These are phyloP conservation scores for Annulohypoxylon nitens DNA, from an alignment of 495 filamentous ascomycete genomes.

Conservation along the genomic window DNA sequence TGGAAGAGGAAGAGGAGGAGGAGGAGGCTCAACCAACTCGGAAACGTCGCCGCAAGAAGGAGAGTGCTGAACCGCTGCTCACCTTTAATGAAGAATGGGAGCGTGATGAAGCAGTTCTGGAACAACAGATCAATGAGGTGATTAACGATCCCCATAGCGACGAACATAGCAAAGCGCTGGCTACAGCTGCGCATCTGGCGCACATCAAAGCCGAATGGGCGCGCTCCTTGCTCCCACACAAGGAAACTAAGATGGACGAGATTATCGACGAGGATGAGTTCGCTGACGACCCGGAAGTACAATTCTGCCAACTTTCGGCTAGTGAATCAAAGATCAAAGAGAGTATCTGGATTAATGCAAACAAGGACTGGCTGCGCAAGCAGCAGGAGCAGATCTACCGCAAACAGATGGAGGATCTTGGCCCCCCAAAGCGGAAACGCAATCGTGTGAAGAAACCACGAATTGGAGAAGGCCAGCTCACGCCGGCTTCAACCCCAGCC, in stretches of 20 bases:
- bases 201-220: constrained; percentile 52
- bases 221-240: constrained; percentile 46
- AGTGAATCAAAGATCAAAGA: constrained; percentile 83
- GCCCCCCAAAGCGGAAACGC: constrained; percentile 63
- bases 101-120: constrained; percentile 61
- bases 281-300: constrained; percentile 86
- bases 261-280: constrained; percentile 82
- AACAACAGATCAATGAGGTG: constrained; percentile 63
- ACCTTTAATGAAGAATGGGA: constrained; percentile 63
- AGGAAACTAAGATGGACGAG: constrained; percentile 58
- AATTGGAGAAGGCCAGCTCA: constrained; percentile 70
- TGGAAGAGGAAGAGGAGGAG: constrained; percentile 14
- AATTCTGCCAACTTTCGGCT: constrained; percentile 76
- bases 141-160: constrained; percentile 63
- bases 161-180: constrained; percentile 60
- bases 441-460: constrained; percentile 65
- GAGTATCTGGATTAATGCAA: constrained; percentile 91
- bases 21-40: constrained; percentile 36
- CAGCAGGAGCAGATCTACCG: constrained; percentile 82
- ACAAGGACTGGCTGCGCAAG: constrained; percentile 87
- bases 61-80: constrained; percentile 41
- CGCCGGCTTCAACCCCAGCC: constrained; percentile 69
- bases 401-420: constrained; percentile 69
- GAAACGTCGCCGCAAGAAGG: constrained; percentile 44
- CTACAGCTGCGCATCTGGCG: constrained; percentile 56